A percentile compares a stretch with the other conserved stretches of the same genome.
Evolutionary conservation across 129 eudicot genomes (phyloP).

Genomic region (Lactuca sativa): DNA sequence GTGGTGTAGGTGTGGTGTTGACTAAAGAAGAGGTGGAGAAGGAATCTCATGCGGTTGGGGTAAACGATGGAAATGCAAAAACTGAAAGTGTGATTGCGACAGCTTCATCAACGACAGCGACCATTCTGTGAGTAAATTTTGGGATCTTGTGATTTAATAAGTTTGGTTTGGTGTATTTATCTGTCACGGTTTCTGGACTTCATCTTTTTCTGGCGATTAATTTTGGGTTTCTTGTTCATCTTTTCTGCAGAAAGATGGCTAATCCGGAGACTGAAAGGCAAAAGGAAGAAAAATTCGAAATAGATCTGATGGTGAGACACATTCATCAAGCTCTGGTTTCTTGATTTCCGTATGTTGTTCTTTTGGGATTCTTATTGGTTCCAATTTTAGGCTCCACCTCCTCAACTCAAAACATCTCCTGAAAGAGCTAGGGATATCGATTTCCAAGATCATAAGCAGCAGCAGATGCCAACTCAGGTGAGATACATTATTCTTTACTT

Average conservation of each 20-base stretch:
- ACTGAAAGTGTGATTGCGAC: conserved; percentile 48
- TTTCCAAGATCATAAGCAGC: conserved; percentile 36
- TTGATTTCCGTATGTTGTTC: conserved; percentile 1
- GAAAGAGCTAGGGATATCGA: conserved; percentile 42
- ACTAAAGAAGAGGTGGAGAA: conserved; percentile 52
- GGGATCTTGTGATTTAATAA: conserved; percentile 19
- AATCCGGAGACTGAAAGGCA: conserved; percentile 34
- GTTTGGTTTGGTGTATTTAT: conserved; percentile 17
- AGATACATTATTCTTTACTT: conserved; percentile 13
- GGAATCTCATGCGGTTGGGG: conserved; percentile 43
- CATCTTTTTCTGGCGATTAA: conserved; percentile 17
- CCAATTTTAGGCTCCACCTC: conserved; percentile 87
- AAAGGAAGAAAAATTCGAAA: conserved; percentile 69
- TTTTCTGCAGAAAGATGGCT: conserved; percentile 37
- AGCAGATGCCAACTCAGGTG: conserved; percentile 35
- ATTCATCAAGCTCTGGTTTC: conserved; percentile 12
- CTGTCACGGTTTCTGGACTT: neutral
- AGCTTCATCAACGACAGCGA: conserved; percentile 38
- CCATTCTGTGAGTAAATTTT: conserved; percentile 48
- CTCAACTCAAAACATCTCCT: conserved; percentile 69
- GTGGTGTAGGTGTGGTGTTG: conserved; percentile 31
- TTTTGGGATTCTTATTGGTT: conserved; percentile 10
- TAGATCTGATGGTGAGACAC: conserved; percentile 90
- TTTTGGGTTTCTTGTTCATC: conserved; percentile 16
- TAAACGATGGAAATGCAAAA: conserved; percentile 31